phyloP scores from a whole-genome alignment of 2,329 filamentous ascomycete genomes.

The Ceratocystis alfenasii region DNA sequence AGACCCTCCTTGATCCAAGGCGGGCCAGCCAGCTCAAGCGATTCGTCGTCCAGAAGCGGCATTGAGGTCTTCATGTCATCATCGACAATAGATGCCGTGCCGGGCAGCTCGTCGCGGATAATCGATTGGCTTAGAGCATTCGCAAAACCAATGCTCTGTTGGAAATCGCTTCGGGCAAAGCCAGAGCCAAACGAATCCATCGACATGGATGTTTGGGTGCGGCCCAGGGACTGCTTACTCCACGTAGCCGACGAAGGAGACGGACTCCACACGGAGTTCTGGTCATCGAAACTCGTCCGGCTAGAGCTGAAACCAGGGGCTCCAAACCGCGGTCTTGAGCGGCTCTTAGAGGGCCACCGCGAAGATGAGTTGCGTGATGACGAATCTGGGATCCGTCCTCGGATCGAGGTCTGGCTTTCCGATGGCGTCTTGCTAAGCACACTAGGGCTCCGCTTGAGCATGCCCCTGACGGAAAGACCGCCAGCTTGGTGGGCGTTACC shows the following conservation, averaged over 20 bases:
- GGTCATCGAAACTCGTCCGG: constrained; percentile 86
- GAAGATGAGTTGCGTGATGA: constrained; percentile 41
- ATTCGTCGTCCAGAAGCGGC: constrained; percentile 79
- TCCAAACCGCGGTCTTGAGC: constrained; percentile 64
- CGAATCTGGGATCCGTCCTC: constrained; percentile 57
- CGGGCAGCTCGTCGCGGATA: constrained; percentile 62
- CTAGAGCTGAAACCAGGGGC: constrained; percentile 77
- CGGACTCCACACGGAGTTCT: constrained; percentile 82
- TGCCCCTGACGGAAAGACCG: constrained; percentile 60
- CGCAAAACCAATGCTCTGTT: constrained; percentile 94
- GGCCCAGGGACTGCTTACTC: constrained; percentile 86
- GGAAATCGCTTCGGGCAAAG: constrained; percentile 67
- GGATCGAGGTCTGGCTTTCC: constrained; percentile 56
- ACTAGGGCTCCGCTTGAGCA: constrained; percentile 77
- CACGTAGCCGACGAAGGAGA: constrained; percentile 76
- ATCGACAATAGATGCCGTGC: constrained; percentile 44
- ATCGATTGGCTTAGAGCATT: constrained; percentile 95
- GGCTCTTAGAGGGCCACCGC: constrained; percentile 74
- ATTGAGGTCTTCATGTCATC: constrained; percentile 46
- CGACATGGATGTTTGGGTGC: constrained; percentile 82
- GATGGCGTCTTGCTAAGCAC: constrained; percentile 88
- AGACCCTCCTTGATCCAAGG: constrained; percentile 98
- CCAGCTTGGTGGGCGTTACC: constrained; percentile 29
- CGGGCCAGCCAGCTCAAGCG: constrained; percentile 79
- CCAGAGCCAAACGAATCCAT: constrained; percentile 78